These are phyloP conservation scores for Cryptococcus jaspeensis DNA, from an alignment of 1,284 basidiomycete genomes.

Conservation along the genomic window DNA sequence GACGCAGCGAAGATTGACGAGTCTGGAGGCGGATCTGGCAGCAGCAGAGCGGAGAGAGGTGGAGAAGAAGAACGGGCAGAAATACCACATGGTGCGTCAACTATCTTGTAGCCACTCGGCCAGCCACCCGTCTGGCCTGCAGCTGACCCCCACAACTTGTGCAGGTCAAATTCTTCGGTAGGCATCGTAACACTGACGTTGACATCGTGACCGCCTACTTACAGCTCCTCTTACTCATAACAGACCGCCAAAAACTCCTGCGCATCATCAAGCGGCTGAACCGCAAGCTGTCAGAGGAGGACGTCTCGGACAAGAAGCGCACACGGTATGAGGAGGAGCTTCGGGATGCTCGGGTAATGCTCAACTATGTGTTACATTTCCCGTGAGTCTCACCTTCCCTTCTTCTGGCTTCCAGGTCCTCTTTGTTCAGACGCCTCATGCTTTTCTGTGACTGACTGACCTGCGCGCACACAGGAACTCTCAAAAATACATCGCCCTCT, in stretches of 20 bases:
- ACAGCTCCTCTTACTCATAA: neutral
- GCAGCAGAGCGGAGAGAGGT: conserved; percentile 61
- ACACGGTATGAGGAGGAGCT: conserved; percentile 58
- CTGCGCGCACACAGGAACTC: conserved; percentile 63
- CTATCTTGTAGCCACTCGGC: neutral
- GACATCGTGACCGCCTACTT: neutral
- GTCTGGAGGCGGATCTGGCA: conserved; percentile 71
- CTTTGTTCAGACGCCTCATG: too few species aligned
- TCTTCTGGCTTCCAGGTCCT: neutral
- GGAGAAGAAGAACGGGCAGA: conserved; percentile 67
- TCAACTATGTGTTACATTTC: conserved; percentile 70
- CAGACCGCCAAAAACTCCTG: conserved; percentile 76
- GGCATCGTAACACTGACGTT: conserved; percentile 31
- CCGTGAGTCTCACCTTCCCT: conserved; percentile 54
- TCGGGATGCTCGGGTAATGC: conserved; percentile 63
- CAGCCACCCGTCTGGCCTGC: neutral
- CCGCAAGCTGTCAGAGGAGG: conserved; percentile 52
- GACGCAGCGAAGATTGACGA: conserved; percentile 70
- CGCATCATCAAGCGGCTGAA: conserved; percentile 67
- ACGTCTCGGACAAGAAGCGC: conserved; percentile 45
- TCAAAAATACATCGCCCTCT: conserved; percentile 80
- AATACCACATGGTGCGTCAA: conserved; percentile 66
- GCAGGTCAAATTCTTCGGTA: conserved; percentile 80
- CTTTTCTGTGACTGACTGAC: conserved; percentile 1
- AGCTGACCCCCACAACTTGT: neutral